phyloP scores from a whole-genome alignment of 495 filamentous ascomycete genomes.

The Niebla homalea region DNA sequence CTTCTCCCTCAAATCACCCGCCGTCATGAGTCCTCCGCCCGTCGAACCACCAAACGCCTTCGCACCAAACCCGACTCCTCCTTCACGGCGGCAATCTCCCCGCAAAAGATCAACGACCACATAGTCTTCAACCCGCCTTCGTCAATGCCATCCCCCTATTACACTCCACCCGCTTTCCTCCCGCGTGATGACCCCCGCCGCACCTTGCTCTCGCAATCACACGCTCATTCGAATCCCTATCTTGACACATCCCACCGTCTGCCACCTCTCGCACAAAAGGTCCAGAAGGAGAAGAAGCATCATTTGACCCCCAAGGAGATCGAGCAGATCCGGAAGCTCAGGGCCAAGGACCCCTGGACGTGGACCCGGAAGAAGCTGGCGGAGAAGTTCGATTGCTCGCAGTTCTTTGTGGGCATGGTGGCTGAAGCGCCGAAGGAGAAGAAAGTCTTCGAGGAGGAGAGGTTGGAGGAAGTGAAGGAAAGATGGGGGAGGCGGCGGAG shows the following conservation, averaged over 20 bases:
- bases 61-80: slow-evolving; percentile 60
- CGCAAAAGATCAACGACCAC: slow-evolving; percentile 36
- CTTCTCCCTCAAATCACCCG: slow-evolving; percentile 18
- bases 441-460: slow-evolving; percentile 36
- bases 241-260: slow-evolving; percentile 22
- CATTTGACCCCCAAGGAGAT: slow-evolving; percentile 64
- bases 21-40: slow-evolving; percentile 55
- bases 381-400: slow-evolving; percentile 61
- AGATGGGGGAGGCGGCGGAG: slow-evolving; percentile 61
- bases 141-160: slow-evolving; percentile 63
- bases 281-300: slow-evolving; percentile 48
- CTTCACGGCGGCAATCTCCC: slow-evolving; percentile 37
- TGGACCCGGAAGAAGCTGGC: slow-evolving; percentile 65
- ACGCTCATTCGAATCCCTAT: slow-evolving; percentile 18
- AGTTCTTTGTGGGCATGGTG: slow-evolving; percentile 53
- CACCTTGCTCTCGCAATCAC: slow-evolving; percentile 31
- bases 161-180: slow-evolving; percentile 85
- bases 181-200: slow-evolving; percentile 64
- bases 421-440: slow-evolving; percentile 35
- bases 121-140: slow-evolving; percentile 94
- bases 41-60: slow-evolving; percentile 58
- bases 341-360: slow-evolving; percentile 47
- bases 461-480: slow-evolving; percentile 47
- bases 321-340: slow-evolving; percentile 62
- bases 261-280: slow-evolving; percentile 41